Base-by-base conservation (phyloP, 768 basidiomycete species). In the Hortiboletus campestris region DNA sequence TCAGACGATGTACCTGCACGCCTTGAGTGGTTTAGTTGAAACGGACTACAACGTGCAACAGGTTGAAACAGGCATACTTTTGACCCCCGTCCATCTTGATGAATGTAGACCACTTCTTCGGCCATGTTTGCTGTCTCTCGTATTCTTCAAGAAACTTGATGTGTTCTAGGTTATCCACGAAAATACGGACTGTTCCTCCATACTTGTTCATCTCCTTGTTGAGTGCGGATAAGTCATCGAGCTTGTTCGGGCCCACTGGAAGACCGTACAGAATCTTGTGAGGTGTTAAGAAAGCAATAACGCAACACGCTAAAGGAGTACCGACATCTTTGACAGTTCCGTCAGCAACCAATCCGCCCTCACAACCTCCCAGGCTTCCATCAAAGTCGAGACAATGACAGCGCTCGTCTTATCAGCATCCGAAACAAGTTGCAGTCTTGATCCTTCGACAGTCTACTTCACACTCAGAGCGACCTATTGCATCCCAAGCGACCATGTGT, bases 261-360 rank as follows among this genome's bases (percentile, higher is more conserved):
- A 93, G 76, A 6, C 89, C 88, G 64, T 94, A 94, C 14, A 95
- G 74, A 59, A 95, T 80, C 91, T 95, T 59, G 10, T n/a, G 25
- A 38, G 19, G 11, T 39, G 41, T 62, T 53, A 49, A 54, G 28
- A 46, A 48, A 51, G 51, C 41, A 46, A 45, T 43, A n/a, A 25
- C 11, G 6, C 45, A 44, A 51, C 42, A 43, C 50, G 10, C 35
- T 43, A n/a, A 41, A 44, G 51, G 42, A 46, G 10, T 31, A 74
- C 85, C 67, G 54, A 91, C 93, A 75, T 94, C 90, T 67, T 86
- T 86, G 22, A 93, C 85, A 2, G 79, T 82, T 3, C 83, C 84
- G 56, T 92, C 89, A 11, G 81, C 76, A 20, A 90, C 81, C 45
- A 92, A 70, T 13, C 89, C 89, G 6, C 78, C 79, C 77, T 76